A percentile compares a stretch with the other conserved stretches of the same genome.
Evolutionary conservation across 2,329 filamentous ascomycete species (phyloP).

Genomic region (Phaeosphaeriaceae sp.): DNA sequence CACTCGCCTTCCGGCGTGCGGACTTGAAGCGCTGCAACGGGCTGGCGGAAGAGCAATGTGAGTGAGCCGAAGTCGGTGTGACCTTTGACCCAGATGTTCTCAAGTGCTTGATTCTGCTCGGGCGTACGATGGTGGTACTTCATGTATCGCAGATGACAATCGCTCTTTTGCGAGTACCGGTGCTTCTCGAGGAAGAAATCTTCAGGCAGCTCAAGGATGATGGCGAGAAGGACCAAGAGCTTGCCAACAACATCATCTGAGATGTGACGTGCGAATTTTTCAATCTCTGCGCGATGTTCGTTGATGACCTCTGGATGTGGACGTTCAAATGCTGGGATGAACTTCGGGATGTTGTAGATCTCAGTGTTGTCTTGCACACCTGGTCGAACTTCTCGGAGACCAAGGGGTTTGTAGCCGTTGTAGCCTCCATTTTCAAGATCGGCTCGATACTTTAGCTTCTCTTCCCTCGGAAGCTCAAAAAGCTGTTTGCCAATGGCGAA

Average conservation of each 20-base stretch:
- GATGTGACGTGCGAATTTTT: slow-evolving; percentile 56
- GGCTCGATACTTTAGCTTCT: slow-evolving; percentile 21
- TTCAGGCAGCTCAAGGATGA: slow-evolving; percentile 67
- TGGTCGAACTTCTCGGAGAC: slow-evolving; percentile 38
- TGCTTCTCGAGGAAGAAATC: slow-evolving; percentile 64
- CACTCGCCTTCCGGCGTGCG: slow-evolving; percentile 37
- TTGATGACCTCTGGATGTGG: slow-evolving; percentile 50
- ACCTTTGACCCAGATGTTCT: slow-evolving; percentile 45
- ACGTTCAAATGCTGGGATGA: slow-evolving; percentile 63
- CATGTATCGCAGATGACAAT: slow-evolving; percentile 70
- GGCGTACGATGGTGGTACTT: slow-evolving; percentile 59
- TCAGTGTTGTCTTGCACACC: slow-evolving; percentile 62
- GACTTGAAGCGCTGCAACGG: slow-evolving; percentile 65
- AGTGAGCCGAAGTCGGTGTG: slow-evolving; percentile 66
- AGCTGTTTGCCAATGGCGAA: slow-evolving; percentile 22
- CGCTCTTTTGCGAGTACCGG: slow-evolving; percentile 63
- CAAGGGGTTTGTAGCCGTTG: slow-evolving; percentile 52
- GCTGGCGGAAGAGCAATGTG: slow-evolving; percentile 65
- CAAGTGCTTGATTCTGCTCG: slow-evolving; percentile 54
- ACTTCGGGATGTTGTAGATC: slow-evolving; percentile 68
- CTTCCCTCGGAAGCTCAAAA: slow-evolving; percentile 18
- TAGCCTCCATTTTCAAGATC: slow-evolving; percentile 48
- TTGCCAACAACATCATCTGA: slow-evolving; percentile 53
- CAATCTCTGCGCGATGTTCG: slow-evolving; percentile 55
- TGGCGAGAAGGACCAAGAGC: slow-evolving; percentile 61